Conservation (phyloP, 106 monocot genomes). For the Dendrobium nobile region DNA sequence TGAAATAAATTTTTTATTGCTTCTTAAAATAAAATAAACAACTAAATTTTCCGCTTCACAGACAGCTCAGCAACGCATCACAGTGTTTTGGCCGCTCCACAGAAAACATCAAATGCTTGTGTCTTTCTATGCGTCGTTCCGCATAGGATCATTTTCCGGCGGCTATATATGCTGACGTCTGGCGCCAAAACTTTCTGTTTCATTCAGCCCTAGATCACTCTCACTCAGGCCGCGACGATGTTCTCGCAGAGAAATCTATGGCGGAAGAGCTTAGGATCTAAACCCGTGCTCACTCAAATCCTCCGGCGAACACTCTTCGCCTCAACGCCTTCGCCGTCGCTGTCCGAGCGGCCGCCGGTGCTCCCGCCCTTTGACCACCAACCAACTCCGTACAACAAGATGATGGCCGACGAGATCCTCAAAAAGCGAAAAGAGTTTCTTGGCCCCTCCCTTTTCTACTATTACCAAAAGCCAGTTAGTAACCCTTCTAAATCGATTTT, state of each 20-base stretch:
- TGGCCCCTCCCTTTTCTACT: constrained; percentile 83
- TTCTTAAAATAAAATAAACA: no score
- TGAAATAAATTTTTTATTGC: no score
- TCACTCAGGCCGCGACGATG: not conserved
- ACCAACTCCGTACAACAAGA: constrained; percentile 61
- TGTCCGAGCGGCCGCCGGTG: constrained; percentile 36
- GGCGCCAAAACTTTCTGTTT: not conserved
- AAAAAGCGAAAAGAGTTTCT: constrained; percentile 69
- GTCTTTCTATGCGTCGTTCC: no score
- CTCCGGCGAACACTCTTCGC: constrained; percentile 9
- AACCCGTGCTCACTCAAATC: constrained; percentile 14
- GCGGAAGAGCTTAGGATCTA: constrained; percentile 22
- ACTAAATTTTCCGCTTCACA: no score
- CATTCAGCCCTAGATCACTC: not conserved
- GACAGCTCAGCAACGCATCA: no score
- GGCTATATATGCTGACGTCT: not conserved
- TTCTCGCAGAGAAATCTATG: constrained; percentile 11
- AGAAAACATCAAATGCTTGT: no score
- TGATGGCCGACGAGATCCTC: constrained; percentile 59
- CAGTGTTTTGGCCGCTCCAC: no score
- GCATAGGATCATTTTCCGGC: not conserved
- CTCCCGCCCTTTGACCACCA: constrained; percentile 68
- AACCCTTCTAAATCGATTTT: not conserved
- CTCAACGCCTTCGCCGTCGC: constrained; percentile 31
- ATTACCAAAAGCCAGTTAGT: constrained; percentile 82